These are phyloP conservation scores for Striga asiatica DNA, from an alignment of 257 asterid species.

Conservation along the genomic window DNA sequence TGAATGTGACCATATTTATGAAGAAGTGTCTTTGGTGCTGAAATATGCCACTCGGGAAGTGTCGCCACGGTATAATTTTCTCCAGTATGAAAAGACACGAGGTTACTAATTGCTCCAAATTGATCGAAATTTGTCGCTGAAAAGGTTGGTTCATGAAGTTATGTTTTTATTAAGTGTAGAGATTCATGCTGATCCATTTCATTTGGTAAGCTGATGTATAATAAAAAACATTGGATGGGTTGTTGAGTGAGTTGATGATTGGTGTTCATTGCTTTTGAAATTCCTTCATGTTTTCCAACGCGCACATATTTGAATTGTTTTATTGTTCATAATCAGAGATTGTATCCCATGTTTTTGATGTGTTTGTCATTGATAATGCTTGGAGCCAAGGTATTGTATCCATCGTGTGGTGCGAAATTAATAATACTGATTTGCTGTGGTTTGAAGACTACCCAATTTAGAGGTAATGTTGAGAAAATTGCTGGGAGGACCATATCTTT, in stretches of 20 bases:
- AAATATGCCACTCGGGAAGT: too few relatives aligned
- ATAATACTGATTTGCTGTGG: background rate
- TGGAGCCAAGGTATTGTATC: constrained; percentile 13
- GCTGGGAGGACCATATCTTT: background rate
- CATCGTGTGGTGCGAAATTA: background rate
- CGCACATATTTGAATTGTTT: constrained; percentile 6
- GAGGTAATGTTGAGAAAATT: constrained; percentile 3
- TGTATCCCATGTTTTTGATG: constrained; percentile 12
- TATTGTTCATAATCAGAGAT: constrained; percentile 13
- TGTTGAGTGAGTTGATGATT: constrained; percentile 14
- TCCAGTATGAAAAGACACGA: background rate
- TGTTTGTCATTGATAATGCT: constrained; percentile 13
- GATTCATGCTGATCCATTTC: constrained; percentile 14
- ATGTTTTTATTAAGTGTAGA: constrained; percentile 11
- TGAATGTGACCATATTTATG: constrained; percentile 12
- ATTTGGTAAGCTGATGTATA: constrained; percentile 12
- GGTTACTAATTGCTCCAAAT: background rate
- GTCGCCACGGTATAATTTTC: background rate
- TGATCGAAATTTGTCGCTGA: constrained; percentile 3
- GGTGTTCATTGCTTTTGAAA: constrained; percentile 6
- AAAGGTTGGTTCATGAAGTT: background rate
- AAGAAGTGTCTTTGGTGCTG: constrained; percentile 5
- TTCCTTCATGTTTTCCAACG: background rate
- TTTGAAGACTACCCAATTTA: constrained; percentile 10
- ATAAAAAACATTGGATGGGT: constrained; percentile 3